phyloP scores from a whole-genome alignment of 495 filamentous ascomycete species.

The Penicillium turbatum region DNA sequence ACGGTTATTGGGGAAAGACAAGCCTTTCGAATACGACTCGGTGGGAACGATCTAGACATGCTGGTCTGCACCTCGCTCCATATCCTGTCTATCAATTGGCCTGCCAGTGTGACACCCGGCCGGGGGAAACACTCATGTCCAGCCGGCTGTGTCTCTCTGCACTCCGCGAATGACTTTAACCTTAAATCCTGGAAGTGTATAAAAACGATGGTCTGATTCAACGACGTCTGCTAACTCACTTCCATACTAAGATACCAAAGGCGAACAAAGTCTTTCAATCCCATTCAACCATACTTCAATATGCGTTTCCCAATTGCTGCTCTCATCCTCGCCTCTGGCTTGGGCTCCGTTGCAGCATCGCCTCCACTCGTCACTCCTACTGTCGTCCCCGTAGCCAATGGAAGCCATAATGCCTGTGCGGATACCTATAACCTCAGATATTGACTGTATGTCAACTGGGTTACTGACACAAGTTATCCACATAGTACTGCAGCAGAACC shows the following conservation, averaged over 20 bases:
- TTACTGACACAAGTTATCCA: neutral
- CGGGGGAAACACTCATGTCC: neutral
- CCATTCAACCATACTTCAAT: neutral
- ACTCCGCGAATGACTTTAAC: neutral
- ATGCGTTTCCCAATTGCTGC: conserved; percentile 16
- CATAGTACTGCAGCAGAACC: conserved; percentile 16
- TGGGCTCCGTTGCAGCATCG: conserved; percentile 2
- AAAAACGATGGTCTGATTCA: neutral
- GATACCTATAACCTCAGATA: neutral
- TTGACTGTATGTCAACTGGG: neutral
- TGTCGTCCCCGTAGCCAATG: no score
- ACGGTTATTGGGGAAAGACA: neutral
- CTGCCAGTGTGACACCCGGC: neutral
- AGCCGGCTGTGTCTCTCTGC: neutral
- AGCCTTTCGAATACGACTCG: neutral
- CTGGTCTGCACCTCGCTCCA: neutral
- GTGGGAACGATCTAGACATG: neutral
- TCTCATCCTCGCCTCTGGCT: conserved; percentile 9
- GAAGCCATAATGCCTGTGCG: no score
- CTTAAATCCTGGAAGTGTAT: no score
- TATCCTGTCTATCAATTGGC: neutral
- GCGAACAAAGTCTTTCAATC: neutral
- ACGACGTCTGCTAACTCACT: no score
- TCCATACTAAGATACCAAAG: neutral
- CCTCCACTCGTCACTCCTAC: neutral